A percentile compares a stretch with the other conserved stretches of the same genome.
Conservation (phyloP, 23 red algal species). For the Gracilariopsis chorda region DNA sequence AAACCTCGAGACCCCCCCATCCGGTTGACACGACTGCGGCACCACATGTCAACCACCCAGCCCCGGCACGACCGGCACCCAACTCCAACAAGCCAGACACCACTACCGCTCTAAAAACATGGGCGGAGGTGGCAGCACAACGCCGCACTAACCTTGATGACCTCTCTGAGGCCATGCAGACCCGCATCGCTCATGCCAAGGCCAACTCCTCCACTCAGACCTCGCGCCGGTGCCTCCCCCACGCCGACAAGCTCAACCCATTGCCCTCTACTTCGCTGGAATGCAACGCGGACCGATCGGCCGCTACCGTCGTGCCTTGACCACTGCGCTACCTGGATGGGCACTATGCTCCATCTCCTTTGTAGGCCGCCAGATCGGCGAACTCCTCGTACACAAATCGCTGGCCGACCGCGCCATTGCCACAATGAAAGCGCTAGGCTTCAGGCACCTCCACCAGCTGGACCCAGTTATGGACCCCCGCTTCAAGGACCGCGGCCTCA, state of each 20-base stretch:
- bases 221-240: neutral
- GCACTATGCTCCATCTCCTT: neutral
- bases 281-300: neutral
- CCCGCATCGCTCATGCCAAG: neutral
- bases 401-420: neutral
- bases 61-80: neutral
- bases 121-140: neutral
- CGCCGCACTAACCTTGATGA: neutral
- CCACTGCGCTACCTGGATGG: neutral
- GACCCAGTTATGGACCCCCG: neutral
- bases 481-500: neutral
- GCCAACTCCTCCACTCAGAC: neutral
- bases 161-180: neutral
- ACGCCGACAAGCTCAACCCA: neutral
- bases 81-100: neutral
- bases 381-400: neutral
- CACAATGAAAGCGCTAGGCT: slow-evolving; percentile 13
- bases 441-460: neutral
- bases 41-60: neutral
- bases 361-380: neutral
- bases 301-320: neutral
- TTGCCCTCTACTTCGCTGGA: neutral
- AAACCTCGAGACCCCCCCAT: no score
- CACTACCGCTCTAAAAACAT: neutral
- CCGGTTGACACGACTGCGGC: no score